These are phyloP conservation scores for Coprinellus micaceus DNA, from an alignment of 768 basidiomycete species.

Conservation along the genomic window DNA sequence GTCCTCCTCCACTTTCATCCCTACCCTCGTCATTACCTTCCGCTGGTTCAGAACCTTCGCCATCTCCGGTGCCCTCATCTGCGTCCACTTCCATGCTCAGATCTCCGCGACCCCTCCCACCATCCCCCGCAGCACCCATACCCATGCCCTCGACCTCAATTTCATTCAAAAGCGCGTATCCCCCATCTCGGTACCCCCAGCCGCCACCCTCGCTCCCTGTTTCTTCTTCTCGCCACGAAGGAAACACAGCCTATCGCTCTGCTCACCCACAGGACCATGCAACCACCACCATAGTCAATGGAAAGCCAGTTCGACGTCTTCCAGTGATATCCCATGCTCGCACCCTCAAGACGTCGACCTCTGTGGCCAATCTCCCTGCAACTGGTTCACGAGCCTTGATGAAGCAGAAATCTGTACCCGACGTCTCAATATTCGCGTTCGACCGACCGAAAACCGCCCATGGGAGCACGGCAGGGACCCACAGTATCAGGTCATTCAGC, in stretches of 20 bases:
- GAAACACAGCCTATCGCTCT: neutral
- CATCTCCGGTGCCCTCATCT: neutral
- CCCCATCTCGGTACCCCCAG: neutral
- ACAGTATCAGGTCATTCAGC: neutral
- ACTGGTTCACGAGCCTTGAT: neutral
- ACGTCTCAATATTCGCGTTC: slow-evolving; percentile 8
- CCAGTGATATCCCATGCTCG: neutral
- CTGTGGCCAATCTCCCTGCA: neutral
- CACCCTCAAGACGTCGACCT: neutral
- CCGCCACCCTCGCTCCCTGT: neutral
- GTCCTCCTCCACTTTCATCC: neutral
- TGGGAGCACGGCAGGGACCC: neutral
- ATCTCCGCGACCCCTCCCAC: slow-evolving; percentile 5
- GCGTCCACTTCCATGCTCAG: neutral
- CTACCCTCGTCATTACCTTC: neutral
- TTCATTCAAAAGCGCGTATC: neutral
- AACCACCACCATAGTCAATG: neutral
- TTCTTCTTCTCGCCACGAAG: slow-evolving; percentile 2
- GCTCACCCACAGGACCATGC: neutral
- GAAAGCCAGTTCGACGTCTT: neutral
- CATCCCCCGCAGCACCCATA: slow-evolving; percentile 1
- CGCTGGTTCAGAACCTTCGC: neutral
- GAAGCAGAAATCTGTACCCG: slow-evolving; percentile 11
- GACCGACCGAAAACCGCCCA: neutral
- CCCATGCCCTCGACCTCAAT: neutral